Evolutionary conservation across 257 asterid genomes (phyloP).

Genomic region (Solanum infundibuliforme): DNA sequence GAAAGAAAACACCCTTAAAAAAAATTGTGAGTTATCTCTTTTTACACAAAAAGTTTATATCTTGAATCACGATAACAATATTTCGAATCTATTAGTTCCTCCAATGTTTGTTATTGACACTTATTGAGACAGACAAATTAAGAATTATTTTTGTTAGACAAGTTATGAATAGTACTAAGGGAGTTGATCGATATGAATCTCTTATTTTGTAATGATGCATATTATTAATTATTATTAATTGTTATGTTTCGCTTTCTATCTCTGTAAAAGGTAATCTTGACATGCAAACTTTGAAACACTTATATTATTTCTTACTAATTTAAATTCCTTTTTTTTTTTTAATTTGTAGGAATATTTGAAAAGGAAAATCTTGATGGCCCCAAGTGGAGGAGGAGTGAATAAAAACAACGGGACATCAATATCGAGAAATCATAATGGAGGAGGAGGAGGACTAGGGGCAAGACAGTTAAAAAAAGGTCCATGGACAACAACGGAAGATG

Average conservation of each 20-base stretch:
- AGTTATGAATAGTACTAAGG: neutral
- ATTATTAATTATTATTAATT: neutral
- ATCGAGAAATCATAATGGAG: neutral
- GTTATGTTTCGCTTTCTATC: neutral
- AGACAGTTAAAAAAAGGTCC: slow-evolving; percentile 53
- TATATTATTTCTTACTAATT: neutral
- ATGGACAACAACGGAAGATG: slow-evolving; percentile 60
- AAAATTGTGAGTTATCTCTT: neutral
- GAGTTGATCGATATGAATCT: too few relatives aligned
- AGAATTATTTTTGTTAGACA: neutral
- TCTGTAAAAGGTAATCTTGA: neutral
- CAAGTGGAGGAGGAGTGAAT: slow-evolving; percentile 24
- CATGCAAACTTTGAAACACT: neutral
- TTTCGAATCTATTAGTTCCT: neutral
- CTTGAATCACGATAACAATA: neutral
- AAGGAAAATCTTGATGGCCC: slow-evolving; percentile 29
- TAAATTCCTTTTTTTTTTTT: too few relatives aligned
- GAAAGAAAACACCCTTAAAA: neutral
- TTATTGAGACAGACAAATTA: neutral
- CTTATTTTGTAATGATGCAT: neutral
- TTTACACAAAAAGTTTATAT: neutral
- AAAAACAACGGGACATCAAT: neutral
- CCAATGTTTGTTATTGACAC: neutral
- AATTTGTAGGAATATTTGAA: neutral
- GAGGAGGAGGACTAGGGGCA: neutral